phyloP scores from a whole-genome alignment of 1,139 yeast genomes.

The Scheffersomyces illinoinensis region DNA sequence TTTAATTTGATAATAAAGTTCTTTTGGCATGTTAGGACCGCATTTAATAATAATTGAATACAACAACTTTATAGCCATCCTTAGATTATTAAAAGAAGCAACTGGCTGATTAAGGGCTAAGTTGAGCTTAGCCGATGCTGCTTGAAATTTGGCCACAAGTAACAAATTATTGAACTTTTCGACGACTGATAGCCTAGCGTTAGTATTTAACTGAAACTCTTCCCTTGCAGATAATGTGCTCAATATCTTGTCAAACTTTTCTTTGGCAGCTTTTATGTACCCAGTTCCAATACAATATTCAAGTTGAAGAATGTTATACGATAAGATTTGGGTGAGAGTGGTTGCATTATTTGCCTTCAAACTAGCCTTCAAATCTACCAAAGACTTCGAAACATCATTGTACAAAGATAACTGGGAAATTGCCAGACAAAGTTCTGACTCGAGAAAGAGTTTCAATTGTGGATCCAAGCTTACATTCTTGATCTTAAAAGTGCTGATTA shows the following conservation, averaged over 20 bases:
- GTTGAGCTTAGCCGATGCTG: constrained; percentile 25
- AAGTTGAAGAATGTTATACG: constrained; percentile 31
- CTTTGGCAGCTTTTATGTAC: constrained; percentile 18
- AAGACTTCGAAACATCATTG: constrained; percentile 13
- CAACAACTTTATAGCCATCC: constrained; percentile 41
- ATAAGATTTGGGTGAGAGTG: constrained; percentile 9
- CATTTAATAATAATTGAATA: constrained; percentile 44
- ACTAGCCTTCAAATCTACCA: constrained; percentile 14
- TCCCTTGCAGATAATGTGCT: constrained; percentile 25
- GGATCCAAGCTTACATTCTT: not conserved
- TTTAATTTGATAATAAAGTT: constrained; percentile 25
- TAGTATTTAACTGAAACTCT: constrained; percentile 27
- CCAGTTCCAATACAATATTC: constrained; percentile 19
- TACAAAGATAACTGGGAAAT: constrained; percentile 10
- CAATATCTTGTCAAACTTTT: constrained; percentile 23
- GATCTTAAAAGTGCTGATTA: constrained; percentile 15
- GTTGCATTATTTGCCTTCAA: constrained; percentile 12
- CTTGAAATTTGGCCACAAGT: constrained; percentile 36
- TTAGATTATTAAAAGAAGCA: constrained; percentile 30
- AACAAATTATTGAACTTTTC: constrained; percentile 35
- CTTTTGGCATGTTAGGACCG: constrained; percentile 22
- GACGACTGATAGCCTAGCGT: constrained; percentile 16
- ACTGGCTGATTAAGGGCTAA: constrained; percentile 12
- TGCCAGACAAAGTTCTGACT: constrained; percentile 15
- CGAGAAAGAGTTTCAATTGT: constrained; percentile 10